phyloP scores from a whole-genome alignment of 1,139 yeast genomes.

The Suhomyces coccinellae region DNA sequence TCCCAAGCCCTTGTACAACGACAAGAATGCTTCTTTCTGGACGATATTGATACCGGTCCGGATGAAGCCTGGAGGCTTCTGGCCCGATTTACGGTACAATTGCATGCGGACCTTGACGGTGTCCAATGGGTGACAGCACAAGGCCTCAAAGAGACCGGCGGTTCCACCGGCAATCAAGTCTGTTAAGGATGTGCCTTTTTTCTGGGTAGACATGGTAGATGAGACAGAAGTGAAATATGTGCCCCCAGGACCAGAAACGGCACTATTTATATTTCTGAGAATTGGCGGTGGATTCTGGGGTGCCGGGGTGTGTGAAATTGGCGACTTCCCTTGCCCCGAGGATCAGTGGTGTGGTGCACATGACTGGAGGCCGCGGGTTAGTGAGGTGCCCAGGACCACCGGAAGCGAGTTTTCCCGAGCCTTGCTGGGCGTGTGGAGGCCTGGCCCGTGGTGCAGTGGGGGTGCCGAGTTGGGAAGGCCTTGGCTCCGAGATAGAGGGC shows the following conservation, averaged over 20 bases:
- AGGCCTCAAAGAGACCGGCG: constrained; percentile 95
- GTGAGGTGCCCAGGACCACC: constrained; percentile 6
- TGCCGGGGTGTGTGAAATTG: constrained; percentile 7
- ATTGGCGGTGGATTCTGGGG: constrained; percentile 1
- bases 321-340: constrained; percentile 19
- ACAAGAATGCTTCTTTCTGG: constrained; percentile 77
- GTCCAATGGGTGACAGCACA: constrained; percentile 93
- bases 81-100: constrained; percentile 62
- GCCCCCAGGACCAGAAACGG: background rate
- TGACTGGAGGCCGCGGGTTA: constrained; percentile 14
- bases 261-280: constrained; percentile 5
- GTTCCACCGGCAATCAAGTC: constrained; percentile 95
- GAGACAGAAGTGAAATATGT: background rate
- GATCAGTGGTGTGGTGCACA: constrained; percentile 9
- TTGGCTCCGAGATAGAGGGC: background rate
- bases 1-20: constrained; percentile 92
- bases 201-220: constrained; percentile 24
- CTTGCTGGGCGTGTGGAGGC: background rate
- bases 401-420: constrained; percentile 4
- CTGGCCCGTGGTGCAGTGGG: background rate
- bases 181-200: constrained; percentile 50
- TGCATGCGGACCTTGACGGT: constrained; percentile 98
- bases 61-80: constrained; percentile 81
- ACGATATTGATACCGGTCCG: constrained; percentile 79
- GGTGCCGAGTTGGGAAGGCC: background rate